Evolutionary conservation across 2,329 filamentous ascomycete genomes (phyloP).

Genomic region (Neoscytalidium dimidiatum): DNA sequence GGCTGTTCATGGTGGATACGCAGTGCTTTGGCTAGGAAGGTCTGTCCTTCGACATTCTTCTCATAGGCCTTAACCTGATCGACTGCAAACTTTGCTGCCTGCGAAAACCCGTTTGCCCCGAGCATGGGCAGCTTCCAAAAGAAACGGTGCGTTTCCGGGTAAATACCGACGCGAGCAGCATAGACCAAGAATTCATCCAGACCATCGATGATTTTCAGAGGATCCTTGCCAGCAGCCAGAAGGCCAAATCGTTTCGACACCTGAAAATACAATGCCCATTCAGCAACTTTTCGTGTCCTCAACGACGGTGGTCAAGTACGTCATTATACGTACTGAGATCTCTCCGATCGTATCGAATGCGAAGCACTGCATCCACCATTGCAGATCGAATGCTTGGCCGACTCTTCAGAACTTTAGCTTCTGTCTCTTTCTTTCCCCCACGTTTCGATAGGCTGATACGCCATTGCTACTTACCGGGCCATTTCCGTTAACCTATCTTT

Average conservation of each 20-base stretch:
- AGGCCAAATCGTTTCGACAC: constrained; percentile 42
- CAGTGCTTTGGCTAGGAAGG: constrained; percentile 47
- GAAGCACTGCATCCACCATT: constrained; percentile 50
- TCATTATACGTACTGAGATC: constrained; percentile 45
- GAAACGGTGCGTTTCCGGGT: constrained; percentile 40
- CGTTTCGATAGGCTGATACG: background rate
- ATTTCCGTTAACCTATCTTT: background rate
- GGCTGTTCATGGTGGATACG: constrained; percentile 45
- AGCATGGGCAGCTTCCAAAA: constrained; percentile 31
- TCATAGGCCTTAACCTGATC: background rate
- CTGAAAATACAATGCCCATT: constrained; percentile 11
- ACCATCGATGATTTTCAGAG: constrained; percentile 44
- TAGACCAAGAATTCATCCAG: constrained; percentile 41
- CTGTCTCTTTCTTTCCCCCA: no score
- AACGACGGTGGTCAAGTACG: no score
- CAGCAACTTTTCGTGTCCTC: background rate
- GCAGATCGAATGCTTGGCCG: constrained; percentile 40
- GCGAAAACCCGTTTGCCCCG: constrained; percentile 13
- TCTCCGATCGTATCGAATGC: constrained; percentile 56
- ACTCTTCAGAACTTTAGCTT: background rate
- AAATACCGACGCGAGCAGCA: constrained; percentile 46
- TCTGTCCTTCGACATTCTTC: background rate
- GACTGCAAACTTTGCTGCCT: background rate
- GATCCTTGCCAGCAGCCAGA: constrained; percentile 49
- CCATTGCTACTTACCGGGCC: background rate